phyloP scores from a whole-genome alignment of 83 land plant genomes.

The Picea engelmannii region DNA sequence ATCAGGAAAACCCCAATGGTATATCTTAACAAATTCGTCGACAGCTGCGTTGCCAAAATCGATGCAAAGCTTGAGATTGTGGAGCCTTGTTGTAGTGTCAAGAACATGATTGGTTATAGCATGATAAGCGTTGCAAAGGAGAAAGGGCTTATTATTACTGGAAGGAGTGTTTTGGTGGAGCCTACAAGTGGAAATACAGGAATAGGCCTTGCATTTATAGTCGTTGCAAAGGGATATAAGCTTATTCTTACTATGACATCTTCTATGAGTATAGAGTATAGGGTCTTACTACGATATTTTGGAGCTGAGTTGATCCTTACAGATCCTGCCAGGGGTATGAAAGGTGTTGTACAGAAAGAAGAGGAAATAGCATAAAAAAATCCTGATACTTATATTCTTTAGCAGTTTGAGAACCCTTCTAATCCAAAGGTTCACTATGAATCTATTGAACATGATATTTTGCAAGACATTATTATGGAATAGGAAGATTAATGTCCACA shows the following conservation, averaged over 20 bases:
- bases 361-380: conserved; percentile 72
- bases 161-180: conserved; percentile 75
- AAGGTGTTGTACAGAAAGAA: conserved; percentile 82
- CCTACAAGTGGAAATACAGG: conserved; percentile 92
- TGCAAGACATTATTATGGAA: no score
- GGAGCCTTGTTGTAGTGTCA: conserved; percentile 86
- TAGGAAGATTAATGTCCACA: no score
- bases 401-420: conserved; percentile 90
- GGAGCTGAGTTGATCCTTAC: conserved; percentile 87
- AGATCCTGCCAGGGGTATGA: conserved; percentile 80
- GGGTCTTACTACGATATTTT: conserved; percentile 72
- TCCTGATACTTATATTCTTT: conserved; percentile 80
- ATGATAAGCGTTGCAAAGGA: conserved; percentile 75
- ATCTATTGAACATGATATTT: no score
- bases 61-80: conserved; percentile 75
- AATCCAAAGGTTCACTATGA: conserved; percentile 65
- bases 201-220: conserved; percentile 84
- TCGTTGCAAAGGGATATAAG: conserved; percentile 82
- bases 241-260: conserved; percentile 89
- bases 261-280: conserved; percentile 86
- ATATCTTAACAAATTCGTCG: conserved; percentile 62
- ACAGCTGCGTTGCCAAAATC: conserved; percentile 67
- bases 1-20: conserved; percentile 78
- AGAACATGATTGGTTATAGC: conserved; percentile 74
- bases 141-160: conserved; percentile 69